Evolutionary conservation across 768 basidiomycete genomes (phyloP).

Genomic region (Podaxis sp.): DNA sequence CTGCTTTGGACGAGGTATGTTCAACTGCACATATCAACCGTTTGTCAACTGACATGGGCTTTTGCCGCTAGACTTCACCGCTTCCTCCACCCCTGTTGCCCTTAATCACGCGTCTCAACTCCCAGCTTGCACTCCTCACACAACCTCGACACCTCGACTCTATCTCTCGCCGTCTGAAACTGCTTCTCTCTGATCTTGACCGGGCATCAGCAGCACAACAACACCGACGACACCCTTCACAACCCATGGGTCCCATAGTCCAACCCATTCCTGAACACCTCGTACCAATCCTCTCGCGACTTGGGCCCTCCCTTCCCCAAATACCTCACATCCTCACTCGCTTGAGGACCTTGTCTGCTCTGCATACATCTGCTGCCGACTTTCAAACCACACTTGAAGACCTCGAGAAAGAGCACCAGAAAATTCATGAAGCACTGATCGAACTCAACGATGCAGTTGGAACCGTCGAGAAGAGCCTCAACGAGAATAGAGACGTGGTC

Average conservation of each 20-base stretch:
- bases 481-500: slow-evolving; percentile 68
- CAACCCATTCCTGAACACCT: slow-evolving; percentile 52
- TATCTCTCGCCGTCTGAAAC: slow-evolving; percentile 89
- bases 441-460: slow-evolving; percentile 69
- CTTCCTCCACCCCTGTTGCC: slow-evolving; percentile 82
- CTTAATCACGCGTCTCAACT: slow-evolving; percentile 76
- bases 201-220: slow-evolving; percentile 61
- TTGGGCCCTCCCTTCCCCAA: slow-evolving; percentile 72
- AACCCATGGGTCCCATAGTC: slow-evolving; percentile 30
- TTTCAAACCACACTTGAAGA: slow-evolving; percentile 66
- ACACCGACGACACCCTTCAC: slow-evolving; percentile 44
- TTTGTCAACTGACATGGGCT: neutral
- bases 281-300: slow-evolving; percentile 65
- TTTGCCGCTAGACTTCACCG: slow-evolving; percentile 53
- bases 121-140: slow-evolving; percentile 83
- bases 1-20: slow-evolving; percentile 79
- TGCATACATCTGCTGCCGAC: slow-evolving; percentile 81
- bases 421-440: slow-evolving; percentile 56
- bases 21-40: neutral
- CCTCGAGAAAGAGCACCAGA: slow-evolving; percentile 73
- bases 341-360: slow-evolving; percentile 73
- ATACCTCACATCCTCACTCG: slow-evolving; percentile 90
- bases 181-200: slow-evolving; percentile 90
- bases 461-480: slow-evolving; percentile 73
- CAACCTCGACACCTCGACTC: slow-evolving; percentile 97